A percentile compares a stretch with the other conserved stretches of the same genome.
Conservation (phyloP, 1,139 yeast genomes). For the Suhomyces coccinellae region DNA sequence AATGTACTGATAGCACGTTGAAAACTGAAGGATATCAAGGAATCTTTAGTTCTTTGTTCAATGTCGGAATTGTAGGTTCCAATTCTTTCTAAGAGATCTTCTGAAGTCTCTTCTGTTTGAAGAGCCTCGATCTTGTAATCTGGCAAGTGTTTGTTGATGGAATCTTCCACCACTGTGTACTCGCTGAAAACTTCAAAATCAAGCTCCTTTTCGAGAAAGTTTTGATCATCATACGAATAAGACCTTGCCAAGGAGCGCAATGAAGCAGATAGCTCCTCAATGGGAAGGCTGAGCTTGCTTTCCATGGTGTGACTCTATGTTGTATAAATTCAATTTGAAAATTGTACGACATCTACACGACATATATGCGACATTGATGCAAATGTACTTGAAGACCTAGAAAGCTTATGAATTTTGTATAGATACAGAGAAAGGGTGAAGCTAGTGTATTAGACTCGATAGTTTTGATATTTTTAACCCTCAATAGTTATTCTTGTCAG, state of each 20-base stretch:
- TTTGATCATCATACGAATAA: not conserved
- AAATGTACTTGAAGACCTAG: too few species aligned
- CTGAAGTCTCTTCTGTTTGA: slow-evolving; percentile 6
- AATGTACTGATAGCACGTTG: slow-evolving; percentile 16
- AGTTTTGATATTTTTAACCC: too few species aligned
- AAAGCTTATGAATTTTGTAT: too few species aligned
- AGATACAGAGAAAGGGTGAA: too few species aligned
- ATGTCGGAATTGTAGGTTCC: slow-evolving; percentile 22
- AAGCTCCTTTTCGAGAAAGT: slow-evolving; percentile 3
- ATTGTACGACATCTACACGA: not conserved
- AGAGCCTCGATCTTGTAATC: slow-evolving; percentile 10
- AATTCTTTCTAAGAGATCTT: slow-evolving; percentile 14
- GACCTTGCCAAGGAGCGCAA: not conserved
- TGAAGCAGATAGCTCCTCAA: slow-evolving; percentile 7
- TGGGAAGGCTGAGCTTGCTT: slow-evolving; percentile 8
- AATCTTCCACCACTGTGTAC: slow-evolving; percentile 7
- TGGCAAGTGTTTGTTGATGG: slow-evolving; percentile 3
- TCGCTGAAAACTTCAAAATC: slow-evolving; percentile 3
- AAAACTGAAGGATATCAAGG: slow-evolving; percentile 22
- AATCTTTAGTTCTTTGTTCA: slow-evolving; percentile 20
- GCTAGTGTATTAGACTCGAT: too few species aligned
- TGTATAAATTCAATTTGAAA: not conserved
- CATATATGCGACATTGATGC: not conserved
- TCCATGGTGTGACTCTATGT: not conserved
- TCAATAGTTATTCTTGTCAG: too few species aligned